A percentile compares a stretch with the other conserved stretches of the same genome.
Evolutionary conservation across 2,329 filamentous ascomycete species (phyloP).

Genomic region (Scolecobasidium constrictum): DNA sequence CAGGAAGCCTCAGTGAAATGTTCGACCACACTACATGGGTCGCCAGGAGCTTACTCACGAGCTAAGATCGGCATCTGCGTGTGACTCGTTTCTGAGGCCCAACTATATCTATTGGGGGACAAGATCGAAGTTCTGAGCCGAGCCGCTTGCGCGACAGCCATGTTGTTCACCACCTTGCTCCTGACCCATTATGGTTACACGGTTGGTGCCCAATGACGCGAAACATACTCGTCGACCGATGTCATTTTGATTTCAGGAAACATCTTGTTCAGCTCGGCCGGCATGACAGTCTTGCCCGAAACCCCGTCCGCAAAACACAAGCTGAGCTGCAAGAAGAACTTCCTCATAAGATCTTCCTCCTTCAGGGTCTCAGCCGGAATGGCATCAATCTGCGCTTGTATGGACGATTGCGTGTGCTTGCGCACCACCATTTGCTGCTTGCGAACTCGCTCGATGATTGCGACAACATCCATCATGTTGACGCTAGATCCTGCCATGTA

Average conservation of each 20-base stretch:
- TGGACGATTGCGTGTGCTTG: background rate
- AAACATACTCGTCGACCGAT: background rate
- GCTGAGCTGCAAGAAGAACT: background rate
- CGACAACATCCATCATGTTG: background rate
- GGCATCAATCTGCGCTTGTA: background rate
- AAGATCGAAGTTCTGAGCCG: too few species aligned
- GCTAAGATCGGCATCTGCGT: too few species aligned
- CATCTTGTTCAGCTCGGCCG: background rate
- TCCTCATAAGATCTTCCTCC: background rate
- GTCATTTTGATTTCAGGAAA: slow-evolving; percentile 1
- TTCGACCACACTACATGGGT: too few species aligned
- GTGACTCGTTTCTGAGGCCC: too few species aligned
- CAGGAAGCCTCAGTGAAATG: too few species aligned
- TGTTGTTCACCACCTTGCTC: too few species aligned
- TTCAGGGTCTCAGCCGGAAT: background rate
- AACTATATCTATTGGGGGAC: too few species aligned
- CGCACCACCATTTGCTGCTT: background rate
- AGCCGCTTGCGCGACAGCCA: too few species aligned
- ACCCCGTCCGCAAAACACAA: background rate
- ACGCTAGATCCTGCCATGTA: background rate
- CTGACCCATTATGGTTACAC: too few species aligned
- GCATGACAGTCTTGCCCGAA: background rate
- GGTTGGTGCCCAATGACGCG: too few species aligned
- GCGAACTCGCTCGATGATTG: background rate
- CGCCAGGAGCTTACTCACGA: too few species aligned